Base-by-base conservation (phyloP, 176 grass and related monocot species). In the Sorghum bicolor region DNA sequence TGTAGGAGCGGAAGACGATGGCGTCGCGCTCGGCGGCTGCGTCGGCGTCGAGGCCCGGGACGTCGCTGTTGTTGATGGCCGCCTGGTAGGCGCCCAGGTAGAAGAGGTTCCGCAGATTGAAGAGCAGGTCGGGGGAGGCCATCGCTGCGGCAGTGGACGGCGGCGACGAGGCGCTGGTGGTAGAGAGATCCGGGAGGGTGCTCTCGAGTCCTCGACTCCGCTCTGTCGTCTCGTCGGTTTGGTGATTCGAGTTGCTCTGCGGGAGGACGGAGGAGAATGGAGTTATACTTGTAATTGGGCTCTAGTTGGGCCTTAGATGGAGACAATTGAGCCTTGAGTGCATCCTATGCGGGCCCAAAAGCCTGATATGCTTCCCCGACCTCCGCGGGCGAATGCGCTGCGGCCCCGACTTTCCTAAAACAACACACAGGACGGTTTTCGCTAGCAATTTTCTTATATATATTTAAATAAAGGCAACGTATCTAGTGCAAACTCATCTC, bases 61-160 rank as follows among this genome's bases (percentile, higher is more conserved):
- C 86, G 86, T 96, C 93, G 97, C 97, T 90, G 89, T 87, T 96
- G 89, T 92, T 96, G 86, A 99, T 96, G 78, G 97, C 93, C 41
- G 87, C 94, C 75, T 99, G 97, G 89, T 99, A 99, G 26, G 97
- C 97, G 24, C 97, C 97, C 12, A 99, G 90, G 89, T 96, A 88
- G 89, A 99, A 96, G 81, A 88, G 89, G 90, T 99, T 99, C 80
- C 97, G 93, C 64, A 96, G 88, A 69, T 87, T 92, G 75, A 99
- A 96, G 74, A 99, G 97, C 40, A 91, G 86, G 78, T 99, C 93
- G 3, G 97, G 96, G 48, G 89, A 33, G 47, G 91, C 87, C 93
- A 91, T 91, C 40, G 39, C 17, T 16, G 70, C 26, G 53, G 67
- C 65, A 62, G 26, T 60, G 7, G 19, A 6, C 39, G 68, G 62